These are phyloP conservation scores for Kwoniella sp. DNA, from an alignment of 768 basidiomycete species.

Conservation along the genomic window DNA sequence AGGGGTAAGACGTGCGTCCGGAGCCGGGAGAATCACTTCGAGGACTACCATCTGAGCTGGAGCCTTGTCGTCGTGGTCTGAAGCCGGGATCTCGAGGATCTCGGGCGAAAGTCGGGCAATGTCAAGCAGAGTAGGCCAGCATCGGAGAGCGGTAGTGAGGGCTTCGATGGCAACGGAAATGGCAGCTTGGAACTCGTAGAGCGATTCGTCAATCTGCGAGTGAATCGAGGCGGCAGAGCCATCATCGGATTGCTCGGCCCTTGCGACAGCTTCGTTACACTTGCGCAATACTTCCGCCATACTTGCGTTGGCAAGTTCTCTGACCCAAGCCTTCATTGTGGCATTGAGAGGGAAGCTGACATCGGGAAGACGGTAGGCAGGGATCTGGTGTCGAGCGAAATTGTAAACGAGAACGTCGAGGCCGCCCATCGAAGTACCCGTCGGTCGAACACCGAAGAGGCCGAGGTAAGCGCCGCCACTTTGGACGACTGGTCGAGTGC, in stretches of 20 bases:
- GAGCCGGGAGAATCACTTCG: slow-evolving; percentile 50
- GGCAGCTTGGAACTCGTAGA: slow-evolving; percentile 55
- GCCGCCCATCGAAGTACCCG: slow-evolving; percentile 29
- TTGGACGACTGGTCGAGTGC: slow-evolving; percentile 55
- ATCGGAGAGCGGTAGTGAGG: slow-evolving; percentile 45
- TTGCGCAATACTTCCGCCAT: slow-evolving; percentile 47
- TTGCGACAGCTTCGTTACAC: slow-evolving; percentile 43
- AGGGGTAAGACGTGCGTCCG: slow-evolving; percentile 38
- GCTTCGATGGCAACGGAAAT: slow-evolving; percentile 55
- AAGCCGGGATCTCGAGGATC: slow-evolving; percentile 53
- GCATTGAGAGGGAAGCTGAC: slow-evolving; percentile 46
- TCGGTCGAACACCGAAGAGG: slow-evolving; percentile 54
- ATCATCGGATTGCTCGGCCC: slow-evolving; percentile 36
- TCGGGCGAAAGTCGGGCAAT: slow-evolving; percentile 52
- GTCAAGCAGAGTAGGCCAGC: slow-evolving; percentile 49
- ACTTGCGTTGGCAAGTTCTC: slow-evolving; percentile 42
- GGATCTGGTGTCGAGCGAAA: slow-evolving; percentile 57
- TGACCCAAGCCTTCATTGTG: slow-evolving; percentile 46
- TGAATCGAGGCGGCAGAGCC: slow-evolving; percentile 30
- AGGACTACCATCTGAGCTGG: slow-evolving; percentile 56
- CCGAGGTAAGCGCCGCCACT: slow-evolving; percentile 54
- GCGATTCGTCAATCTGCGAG: slow-evolving; percentile 38
- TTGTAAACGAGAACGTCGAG: slow-evolving; percentile 57
- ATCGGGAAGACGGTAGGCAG: slow-evolving; percentile 57
- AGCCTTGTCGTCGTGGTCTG: slow-evolving; percentile 46